These are phyloP conservation scores for Malus sieversii DNA, from an alignment of 306 rosid species.

Conservation along the genomic window DNA sequence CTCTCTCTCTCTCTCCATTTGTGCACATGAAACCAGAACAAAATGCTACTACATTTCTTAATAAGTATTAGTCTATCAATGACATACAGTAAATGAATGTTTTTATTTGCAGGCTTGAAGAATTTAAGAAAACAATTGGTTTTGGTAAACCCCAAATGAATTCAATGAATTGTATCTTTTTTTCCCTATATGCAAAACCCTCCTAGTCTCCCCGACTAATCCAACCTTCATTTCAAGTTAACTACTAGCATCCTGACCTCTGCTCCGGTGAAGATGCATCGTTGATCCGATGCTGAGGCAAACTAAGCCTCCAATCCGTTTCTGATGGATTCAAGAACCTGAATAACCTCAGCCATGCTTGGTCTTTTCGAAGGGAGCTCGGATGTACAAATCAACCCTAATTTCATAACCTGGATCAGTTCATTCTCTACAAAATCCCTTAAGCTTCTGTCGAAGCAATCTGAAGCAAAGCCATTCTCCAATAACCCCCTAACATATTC, in stretches of 20 bases:
- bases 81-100: slow-evolving; percentile 38
- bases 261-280: slow-evolving; percentile 16
- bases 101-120: slow-evolving; percentile 38
- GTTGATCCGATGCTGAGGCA: slow-evolving; percentile 15
- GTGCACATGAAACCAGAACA: neutral
- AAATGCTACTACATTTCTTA: neutral
- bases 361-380: slow-evolving; percentile 87
- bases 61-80: neutral
- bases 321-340: slow-evolving; percentile 92
- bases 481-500: slow-evolving; percentile 71
- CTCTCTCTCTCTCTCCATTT: neutral
- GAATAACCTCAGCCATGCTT: slow-evolving; percentile 97
- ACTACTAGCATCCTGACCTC: slow-evolving; percentile 9
- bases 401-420: slow-evolving; percentile 83
- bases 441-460: slow-evolving; percentile 75
- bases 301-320: slow-evolving; percentile 62
- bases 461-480: slow-evolving; percentile 75
- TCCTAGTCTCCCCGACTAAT: slow-evolving; percentile 12
- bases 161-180: slow-evolving; percentile 36
- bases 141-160: slow-evolving; percentile 39
- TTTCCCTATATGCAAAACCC: slow-evolving; percentile 20
- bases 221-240: slow-evolving; percentile 13
- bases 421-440: slow-evolving; percentile 74
- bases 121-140: slow-evolving; percentile 25
- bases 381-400: slow-evolving; percentile 83